Conservation (phyloP, 139 green algal species). For the Chlorella sorokiniana region DNA sequence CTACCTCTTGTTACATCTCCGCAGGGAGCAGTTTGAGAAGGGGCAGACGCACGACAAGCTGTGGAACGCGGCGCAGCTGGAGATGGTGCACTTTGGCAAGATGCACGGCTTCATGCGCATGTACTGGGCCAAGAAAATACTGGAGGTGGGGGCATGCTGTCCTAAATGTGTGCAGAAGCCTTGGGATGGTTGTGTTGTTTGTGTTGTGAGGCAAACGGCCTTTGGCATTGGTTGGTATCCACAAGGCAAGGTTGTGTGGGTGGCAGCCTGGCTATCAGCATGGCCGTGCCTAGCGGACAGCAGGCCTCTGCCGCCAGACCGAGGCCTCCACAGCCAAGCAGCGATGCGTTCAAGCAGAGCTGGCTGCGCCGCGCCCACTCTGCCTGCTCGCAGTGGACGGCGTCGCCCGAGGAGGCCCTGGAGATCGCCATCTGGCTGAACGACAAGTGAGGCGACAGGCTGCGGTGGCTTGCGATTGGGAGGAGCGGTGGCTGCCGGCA, state of each 20-base stretch:
- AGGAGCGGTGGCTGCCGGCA: background rate
- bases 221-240: background rate
- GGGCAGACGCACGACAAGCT: constrained; percentile 92
- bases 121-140: constrained; percentile 99
- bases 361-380: no score
- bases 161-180: no score
- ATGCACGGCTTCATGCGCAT: constrained; percentile 99
- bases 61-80: constrained; percentile 93
- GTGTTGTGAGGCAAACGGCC: background rate
- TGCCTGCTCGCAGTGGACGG: constrained; percentile 88
- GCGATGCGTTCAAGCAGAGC: no score
- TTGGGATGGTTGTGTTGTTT: background rate
- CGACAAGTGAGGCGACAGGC: constrained; percentile 69
- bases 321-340: no score
- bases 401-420: constrained; percentile 80
- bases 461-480: background rate
- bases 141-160: constrained; percentile 60
- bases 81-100: constrained; percentile 92
- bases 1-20: background rate
- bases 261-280: no score
- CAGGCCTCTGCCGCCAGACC: no score
- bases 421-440: constrained; percentile 87
- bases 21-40: constrained; percentile 79
- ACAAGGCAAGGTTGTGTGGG: no score
- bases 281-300: no score